phyloP scores from a whole-genome alignment of 2,329 filamentous ascomycete species.

The Elsinoe necatrix region DNA sequence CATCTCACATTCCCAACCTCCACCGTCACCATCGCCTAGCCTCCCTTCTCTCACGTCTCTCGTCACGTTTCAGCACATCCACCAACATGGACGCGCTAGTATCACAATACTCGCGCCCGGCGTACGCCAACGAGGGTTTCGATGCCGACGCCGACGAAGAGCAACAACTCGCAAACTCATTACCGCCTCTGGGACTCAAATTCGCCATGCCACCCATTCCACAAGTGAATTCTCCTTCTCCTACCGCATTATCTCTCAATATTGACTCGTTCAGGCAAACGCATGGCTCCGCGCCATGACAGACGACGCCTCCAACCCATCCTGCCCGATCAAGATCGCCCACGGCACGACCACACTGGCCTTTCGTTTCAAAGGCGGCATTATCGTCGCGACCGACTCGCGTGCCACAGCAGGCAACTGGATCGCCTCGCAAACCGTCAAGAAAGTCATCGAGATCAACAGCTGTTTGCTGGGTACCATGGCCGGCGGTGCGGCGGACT shows the following conservation, averaged over 20 bases:
- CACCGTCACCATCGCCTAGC: neutral
- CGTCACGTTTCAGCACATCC: neutral
- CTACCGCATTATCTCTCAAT: neutral
- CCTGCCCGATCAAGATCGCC: constrained; percentile 97
- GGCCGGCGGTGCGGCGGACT: constrained; percentile 98
- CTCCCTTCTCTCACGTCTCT: neutral
- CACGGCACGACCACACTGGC: constrained; percentile 97
- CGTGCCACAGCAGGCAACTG: constrained; percentile 95
- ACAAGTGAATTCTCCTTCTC: constrained; percentile 52
- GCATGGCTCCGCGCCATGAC: constrained; percentile 95
- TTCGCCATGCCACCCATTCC: constrained; percentile 92
- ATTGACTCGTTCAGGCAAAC: constrained; percentile 53
- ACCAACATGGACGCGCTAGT: constrained; percentile 82
- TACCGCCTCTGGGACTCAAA: constrained; percentile 75
- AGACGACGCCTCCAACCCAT: constrained; percentile 92
- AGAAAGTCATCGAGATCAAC: constrained; percentile 99
- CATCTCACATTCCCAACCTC: neutral
- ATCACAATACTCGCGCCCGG: constrained; percentile 77
- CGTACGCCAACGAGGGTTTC: constrained; percentile 64
- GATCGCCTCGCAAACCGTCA: constrained; percentile 99
- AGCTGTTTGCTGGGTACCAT: constrained; percentile 89
- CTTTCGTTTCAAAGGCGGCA: constrained; percentile 96
- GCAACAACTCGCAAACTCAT: constrained; percentile 60
- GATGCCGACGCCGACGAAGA: constrained; percentile 57
- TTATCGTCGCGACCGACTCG: constrained; percentile 97